Base-by-base conservation (phyloP, 257 asterid genomes). In the Plantago ovata region DNA sequence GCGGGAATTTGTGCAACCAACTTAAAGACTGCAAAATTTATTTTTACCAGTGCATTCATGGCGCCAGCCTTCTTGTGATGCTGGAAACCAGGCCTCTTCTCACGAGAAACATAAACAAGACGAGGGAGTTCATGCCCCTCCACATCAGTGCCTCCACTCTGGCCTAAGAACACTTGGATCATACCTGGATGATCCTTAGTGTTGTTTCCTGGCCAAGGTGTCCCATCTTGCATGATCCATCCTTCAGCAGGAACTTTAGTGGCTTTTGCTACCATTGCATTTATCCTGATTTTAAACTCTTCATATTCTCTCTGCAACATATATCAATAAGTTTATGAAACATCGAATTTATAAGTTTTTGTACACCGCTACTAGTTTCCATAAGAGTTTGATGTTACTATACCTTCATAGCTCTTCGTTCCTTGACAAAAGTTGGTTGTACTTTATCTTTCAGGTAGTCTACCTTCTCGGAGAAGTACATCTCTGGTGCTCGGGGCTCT, bases 1-100 rank as follows among this genome's bases (percentile, higher is more conserved):
- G 7, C 7, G 36, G 36, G 6, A 28, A 28, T 24, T 1, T 3
- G 7, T 28, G 36, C 36, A 1, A 28, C 36, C 4, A 28, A 28
- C 36, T 28, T 28, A 28, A 28, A 0, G 36, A 28, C 36, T 28
- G 1, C 36, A 28, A 1, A 28, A 28, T 28, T 60, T 60, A 58
- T 63, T 42, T 62, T 76, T 81, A 93, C 98, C 90, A 93, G 84
- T 58, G 98, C 84, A 66, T 93, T 93, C 96, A 89, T 89, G 48
- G 98, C 98, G 57, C 97, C 98, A 22, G 97, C 96, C 59, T 89
- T 93, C 60, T 93, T 93, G 74, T 93, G 98, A 81, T 93, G 98
- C 74, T 86, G 94, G 63, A 93, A 93, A 41, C 97, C 94, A 0
- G 95, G 98, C 67, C 98, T 81, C 78, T 93, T 93, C 87, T 93